A percentile compares a stretch with the other conserved stretches of the same genome.
phyloP scores from a whole-genome alignment of 768 basidiomycete genomes.

The Leccinum sublutescens region DNA sequence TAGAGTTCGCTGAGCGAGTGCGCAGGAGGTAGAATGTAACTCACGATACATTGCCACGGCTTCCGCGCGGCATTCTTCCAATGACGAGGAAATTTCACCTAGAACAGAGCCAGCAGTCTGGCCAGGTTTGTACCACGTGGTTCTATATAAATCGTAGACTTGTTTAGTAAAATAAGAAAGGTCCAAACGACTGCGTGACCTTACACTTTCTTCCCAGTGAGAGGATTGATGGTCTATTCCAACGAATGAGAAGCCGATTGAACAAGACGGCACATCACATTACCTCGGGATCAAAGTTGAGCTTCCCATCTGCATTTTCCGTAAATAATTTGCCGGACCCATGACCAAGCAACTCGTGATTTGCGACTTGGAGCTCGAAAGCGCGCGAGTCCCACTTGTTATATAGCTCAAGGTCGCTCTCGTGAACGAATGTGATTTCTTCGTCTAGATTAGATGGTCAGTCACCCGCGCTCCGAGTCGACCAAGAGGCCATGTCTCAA shows the following conservation, averaged over 20 bases:
- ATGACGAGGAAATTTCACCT: conserved; percentile 84
- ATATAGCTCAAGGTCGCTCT: conserved; percentile 71
- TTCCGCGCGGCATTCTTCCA: conserved; percentile 94
- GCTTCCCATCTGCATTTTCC: conserved; percentile 69
- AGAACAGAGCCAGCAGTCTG: conserved; percentile 81
- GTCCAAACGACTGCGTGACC: conserved; percentile 15
- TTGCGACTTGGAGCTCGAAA: conserved; percentile 88
- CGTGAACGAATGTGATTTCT: conserved; percentile 78
- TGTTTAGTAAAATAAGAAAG: background rate
- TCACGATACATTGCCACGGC: conserved; percentile 78
- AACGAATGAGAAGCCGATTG: background rate
- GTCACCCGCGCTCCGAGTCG: background rate
- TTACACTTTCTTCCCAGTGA: conserved; percentile 75
- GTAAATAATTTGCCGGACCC: conserved; percentile 83
- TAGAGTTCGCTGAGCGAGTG: background rate
- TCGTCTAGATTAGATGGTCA: conserved; percentile 46
- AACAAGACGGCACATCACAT: conserved; percentile 31
- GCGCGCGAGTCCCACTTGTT: conserved; percentile 75
- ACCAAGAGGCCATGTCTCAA: background rate
- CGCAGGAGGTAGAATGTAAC: conserved; percentile 18
- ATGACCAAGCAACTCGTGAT: conserved; percentile 85
- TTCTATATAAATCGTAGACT: conserved; percentile 36
- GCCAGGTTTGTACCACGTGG: conserved; percentile 86
- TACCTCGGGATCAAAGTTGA: conserved; percentile 77
- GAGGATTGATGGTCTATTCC: conserved; percentile 72